phyloP scores from a whole-genome alignment of 2,329 filamentous ascomycete species.

The Tolypocladium capitatum region DNA sequence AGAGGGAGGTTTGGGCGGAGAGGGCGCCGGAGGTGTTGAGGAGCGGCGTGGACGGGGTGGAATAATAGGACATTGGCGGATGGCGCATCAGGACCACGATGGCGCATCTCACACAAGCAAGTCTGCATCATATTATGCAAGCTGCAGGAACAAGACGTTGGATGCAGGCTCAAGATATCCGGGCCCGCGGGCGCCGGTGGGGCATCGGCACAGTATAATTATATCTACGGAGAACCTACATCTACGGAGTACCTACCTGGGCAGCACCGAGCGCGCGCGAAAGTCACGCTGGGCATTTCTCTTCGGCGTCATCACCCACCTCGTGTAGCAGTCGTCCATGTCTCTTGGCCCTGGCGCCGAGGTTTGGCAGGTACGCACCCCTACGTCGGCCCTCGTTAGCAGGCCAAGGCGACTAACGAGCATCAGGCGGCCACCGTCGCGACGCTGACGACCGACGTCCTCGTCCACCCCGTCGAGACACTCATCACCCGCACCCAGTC shows the following conservation, averaged over 20 bases:
- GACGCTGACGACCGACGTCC: constrained; percentile 4
- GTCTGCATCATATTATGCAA: neutral
- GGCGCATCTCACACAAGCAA: neutral
- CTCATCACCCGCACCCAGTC: constrained; percentile 9
- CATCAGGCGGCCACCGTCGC: constrained; percentile 3
- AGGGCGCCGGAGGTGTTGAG: neutral
- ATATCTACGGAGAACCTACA: no score
- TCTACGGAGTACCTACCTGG: no score
- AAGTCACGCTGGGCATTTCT: neutral
- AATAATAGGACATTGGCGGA: neutral
- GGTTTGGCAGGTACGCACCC: neutral
- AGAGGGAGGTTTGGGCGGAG: constrained; percentile 53
- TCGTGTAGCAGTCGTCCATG: neutral
- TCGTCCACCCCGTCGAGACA: constrained; percentile 9
- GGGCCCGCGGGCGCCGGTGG: neutral
- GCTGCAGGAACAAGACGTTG: neutral
- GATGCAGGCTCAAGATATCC: neutral
- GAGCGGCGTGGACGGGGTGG: neutral
- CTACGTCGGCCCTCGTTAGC: no score
- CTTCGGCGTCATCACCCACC: neutral
- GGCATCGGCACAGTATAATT: neutral
- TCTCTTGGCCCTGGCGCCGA: neutral
- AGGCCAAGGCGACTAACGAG: neutral
- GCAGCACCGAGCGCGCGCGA: neutral
- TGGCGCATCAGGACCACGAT: neutral